Base-by-base conservation (phyloP, 805 yeast genomes). In the Hanseniaspora vineae region DNA sequence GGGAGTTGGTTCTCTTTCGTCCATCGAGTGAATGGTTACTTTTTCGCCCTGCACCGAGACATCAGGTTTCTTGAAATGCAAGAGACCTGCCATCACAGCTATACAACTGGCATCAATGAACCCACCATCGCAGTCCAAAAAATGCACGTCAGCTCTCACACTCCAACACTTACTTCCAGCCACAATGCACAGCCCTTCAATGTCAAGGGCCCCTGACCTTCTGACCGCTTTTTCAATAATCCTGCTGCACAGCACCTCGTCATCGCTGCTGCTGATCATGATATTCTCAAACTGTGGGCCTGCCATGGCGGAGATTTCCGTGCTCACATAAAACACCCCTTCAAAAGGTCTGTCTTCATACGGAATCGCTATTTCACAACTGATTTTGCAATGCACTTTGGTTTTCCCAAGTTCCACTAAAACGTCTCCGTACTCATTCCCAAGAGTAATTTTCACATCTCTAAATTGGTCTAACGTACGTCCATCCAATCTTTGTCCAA, bases 101-200 rank as follows among this genome's bases (percentile, higher is more conserved):
- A 88, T 72, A 65, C 96, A 85, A 40, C 90, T 81, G 6, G 87
- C 84, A 63, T 92, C 98, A 39, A 89, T 80, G 44, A 92, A 74
- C 17, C 94, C 94, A 40, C 98, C 98, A 64, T 92, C 98, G 58
- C 78, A 87, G 60, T 88, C 83, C 49, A 92, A 66, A 56, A 85
- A 84, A 58, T 88, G 95, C 15, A 92, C 78, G 59, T 89, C 97
- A 0, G 94, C 97, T 49, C 94, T 75, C 12, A 92, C 71, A 48
- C 80, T 73, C 98, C 98, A 92, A 59, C 95, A 88, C 54, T 86
- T 81, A 47, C 79, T 75, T 2, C 97, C 97, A 0, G 96, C 95
- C 19, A 84, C 76, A 42, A 92, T 86, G 66, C 97, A 90, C 42
- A 92, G 66, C 44, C 86, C 78, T 62, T 92, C 98, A 40, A 90